These are phyloP conservation scores for Sphaceloma murrayae DNA, from an alignment of 2,329 filamentous ascomycete genomes.

Conservation along the genomic window DNA sequence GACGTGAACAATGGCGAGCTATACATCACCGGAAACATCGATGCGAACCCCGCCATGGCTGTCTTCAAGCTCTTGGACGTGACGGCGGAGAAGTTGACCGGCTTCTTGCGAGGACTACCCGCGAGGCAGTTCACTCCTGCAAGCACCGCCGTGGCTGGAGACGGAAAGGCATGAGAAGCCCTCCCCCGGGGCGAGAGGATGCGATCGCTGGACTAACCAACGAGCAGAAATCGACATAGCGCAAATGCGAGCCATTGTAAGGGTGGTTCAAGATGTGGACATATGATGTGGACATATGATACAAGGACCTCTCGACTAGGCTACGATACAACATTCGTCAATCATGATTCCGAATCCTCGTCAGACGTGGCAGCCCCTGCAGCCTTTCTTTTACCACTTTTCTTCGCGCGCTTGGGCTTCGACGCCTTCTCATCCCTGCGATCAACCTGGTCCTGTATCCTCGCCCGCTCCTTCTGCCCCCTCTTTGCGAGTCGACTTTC, in stretches of 20 bases:
- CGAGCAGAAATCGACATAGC: neutral
- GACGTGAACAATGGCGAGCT: slow-evolving; percentile 13
- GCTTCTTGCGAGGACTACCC: neutral
- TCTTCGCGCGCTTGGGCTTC: slow-evolving; percentile 26
- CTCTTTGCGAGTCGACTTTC: slow-evolving; percentile 56
- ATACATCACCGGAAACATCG: neutral
- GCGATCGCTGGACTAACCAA: neutral
- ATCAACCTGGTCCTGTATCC: slow-evolving; percentile 69
- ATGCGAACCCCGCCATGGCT: slow-evolving; percentile 4
- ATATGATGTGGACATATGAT: too few relatives aligned
- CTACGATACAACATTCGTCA: slow-evolving; percentile 4
- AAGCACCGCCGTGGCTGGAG: neutral
- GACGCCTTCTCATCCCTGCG: slow-evolving; percentile 56
- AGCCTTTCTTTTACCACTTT: slow-evolving; percentile 28
- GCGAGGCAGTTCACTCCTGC: neutral
- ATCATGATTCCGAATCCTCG: slow-evolving; percentile 8
- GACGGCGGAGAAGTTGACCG: neutral
- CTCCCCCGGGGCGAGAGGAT: too few relatives aligned
- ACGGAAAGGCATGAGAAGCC: neutral
- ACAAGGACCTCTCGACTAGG: neutral
- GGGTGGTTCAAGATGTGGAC: too few relatives aligned
- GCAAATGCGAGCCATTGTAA: too few relatives aligned
- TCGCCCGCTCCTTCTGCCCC: slow-evolving; percentile 62
- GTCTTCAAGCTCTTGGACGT: slow-evolving; percentile 6
- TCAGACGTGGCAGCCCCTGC: slow-evolving; percentile 16